phyloP scores from a whole-genome alignment of 2,329 filamentous ascomycete genomes.

The Sporothrix humicola region DNA sequence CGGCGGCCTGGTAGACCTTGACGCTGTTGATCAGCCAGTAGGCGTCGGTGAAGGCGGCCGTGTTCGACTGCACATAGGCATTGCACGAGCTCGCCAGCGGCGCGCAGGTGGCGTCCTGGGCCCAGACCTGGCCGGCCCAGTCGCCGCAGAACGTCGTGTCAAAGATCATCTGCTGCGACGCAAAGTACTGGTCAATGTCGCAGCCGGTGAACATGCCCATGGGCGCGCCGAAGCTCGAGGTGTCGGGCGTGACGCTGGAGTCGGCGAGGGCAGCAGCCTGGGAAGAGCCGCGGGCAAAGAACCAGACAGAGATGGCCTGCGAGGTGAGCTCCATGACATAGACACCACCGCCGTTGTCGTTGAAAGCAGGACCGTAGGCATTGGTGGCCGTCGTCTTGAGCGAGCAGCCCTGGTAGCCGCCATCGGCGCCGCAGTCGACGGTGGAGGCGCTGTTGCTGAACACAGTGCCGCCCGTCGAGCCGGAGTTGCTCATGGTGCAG shows the following conservation, averaged over 20 bases:
- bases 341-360: slow-evolving; percentile 69
- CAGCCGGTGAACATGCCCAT: slow-evolving; percentile 73
- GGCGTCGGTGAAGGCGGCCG: slow-evolving; percentile 70
- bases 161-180: slow-evolving; percentile 75
- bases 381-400: slow-evolving; percentile 57
- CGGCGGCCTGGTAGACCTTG: slow-evolving; percentile 61
- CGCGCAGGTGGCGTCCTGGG: slow-evolving; percentile 60
- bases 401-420: slow-evolving; percentile 64
- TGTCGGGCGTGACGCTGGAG: slow-evolving; percentile 65
- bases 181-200: slow-evolving; percentile 73
- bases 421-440: slow-evolving; percentile 36
- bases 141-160: slow-evolving; percentile 86
- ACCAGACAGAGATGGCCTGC: slow-evolving; percentile 75
- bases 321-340: slow-evolving; percentile 80
- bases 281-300: slow-evolving; percentile 68
- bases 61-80: slow-evolving; percentile 74
- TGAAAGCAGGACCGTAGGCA: slow-evolving; percentile 73
- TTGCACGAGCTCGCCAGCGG: slow-evolving; percentile 68
- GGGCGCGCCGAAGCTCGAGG: slow-evolving; percentile 71
- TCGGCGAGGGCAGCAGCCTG: slow-evolving; percentile 39
- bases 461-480: slow-evolving; percentile 53
- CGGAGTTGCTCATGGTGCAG: slow-evolving; percentile 62
- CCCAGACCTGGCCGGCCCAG: slow-evolving; percentile 80
- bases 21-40: slow-evolving; percentile 80
- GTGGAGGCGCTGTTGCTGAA: slow-evolving; percentile 51